Base-by-base conservation (phyloP, 2,329 filamentous ascomycete genomes). In the Fusarium sp. region DNA sequence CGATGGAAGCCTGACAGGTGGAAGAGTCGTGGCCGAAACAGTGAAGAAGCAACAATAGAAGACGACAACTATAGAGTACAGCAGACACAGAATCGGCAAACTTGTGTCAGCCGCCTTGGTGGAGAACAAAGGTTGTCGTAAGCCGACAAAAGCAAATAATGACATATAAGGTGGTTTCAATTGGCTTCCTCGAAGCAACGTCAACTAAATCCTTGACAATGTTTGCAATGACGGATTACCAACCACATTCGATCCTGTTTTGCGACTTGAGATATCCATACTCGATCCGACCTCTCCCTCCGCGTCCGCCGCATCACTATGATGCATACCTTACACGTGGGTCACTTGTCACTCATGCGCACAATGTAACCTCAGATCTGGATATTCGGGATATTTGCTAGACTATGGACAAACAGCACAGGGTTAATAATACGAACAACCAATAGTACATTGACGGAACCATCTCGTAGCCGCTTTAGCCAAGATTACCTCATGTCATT, bases 1-100 rank as follows among this genome's bases (percentile, higher is more conserved):
- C 3, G 77, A 83, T 59, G 81, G 82, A 19, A 77, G 74, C 6
- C 59, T 79, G 19, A 69, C 78, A 8, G 72, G 73, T 8, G 73
- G 62, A 17, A 66, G 68, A 28, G 23, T 20, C 7, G 19, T 51
- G 17, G 21, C 26, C 6, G 64, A 58, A 40, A 20, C 40, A 7
- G 45, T 68, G 19, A 76, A 69, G 65, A 72, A 75, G 49, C 36
- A 39, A 21, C 60, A 72, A 52, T 73, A 62, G 38, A 23, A 15
- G 21, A 23, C 10, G 40, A 38, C 21, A 39, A 24, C 4, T 11
- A 28, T 11, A 28, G 10, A 24, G 4, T 11, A 28, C 10, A 28
- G 10, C 10, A 28, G 24, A 32, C 3, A 32, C n/a, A 26, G 21
- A 43, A 38, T 3, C 36, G 30, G 26, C 11, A 49, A 36, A 30